A percentile compares a stretch with the other conserved stretches of the same genome.
Conservation (phyloP, 805 yeast species). For the Saccharomycopsis microspora region DNA sequence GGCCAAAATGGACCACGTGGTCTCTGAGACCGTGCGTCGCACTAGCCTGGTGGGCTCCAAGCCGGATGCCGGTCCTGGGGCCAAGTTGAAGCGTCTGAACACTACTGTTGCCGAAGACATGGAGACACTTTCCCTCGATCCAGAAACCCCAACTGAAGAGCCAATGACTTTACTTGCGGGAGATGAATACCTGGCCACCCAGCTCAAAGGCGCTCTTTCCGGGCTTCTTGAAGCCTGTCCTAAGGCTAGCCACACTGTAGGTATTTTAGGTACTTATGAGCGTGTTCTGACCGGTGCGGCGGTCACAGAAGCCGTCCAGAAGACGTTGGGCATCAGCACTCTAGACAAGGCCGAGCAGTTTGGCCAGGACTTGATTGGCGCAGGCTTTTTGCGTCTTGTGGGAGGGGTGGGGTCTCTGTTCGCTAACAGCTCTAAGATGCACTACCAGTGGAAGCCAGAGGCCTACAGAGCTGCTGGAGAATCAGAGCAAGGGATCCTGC, state of each 20-base stretch:
- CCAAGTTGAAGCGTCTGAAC: constrained; percentile 13
- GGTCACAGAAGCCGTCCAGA: constrained; percentile 49
- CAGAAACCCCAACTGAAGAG: constrained; percentile 19
- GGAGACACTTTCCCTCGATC: constrained; percentile 16
- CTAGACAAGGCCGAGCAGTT: constrained; percentile 53
- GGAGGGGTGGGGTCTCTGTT: constrained; percentile 51
- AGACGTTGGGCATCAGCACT: constrained; percentile 31
- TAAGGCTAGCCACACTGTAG: constrained; percentile 42
- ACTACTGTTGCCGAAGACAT: constrained; percentile 17
- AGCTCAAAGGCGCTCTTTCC: constrained; percentile 30
- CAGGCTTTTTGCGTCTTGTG: constrained; percentile 52
- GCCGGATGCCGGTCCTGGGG: background rate
- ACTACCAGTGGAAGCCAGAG: constrained; percentile 71
- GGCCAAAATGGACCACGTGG: constrained; percentile 33
- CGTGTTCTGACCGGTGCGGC: constrained; percentile 50
- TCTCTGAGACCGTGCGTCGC: constrained; percentile 16
- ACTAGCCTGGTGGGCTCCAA: background rate
- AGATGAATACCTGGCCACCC: constrained; percentile 27
- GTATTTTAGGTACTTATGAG: constrained; percentile 59
- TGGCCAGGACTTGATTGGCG: constrained; percentile 59
- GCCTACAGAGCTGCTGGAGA: constrained; percentile 45
- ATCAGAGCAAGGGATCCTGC: background rate
- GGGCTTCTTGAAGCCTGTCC: constrained; percentile 39
- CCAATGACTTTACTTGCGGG: constrained; percentile 26
- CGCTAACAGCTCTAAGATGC: constrained; percentile 62